Evolutionary conservation across 2,329 filamentous ascomycete genomes (phyloP), one percentile per base, ranked within the genome.

Genomic region (Epichloe brachyelytri): DNA sequence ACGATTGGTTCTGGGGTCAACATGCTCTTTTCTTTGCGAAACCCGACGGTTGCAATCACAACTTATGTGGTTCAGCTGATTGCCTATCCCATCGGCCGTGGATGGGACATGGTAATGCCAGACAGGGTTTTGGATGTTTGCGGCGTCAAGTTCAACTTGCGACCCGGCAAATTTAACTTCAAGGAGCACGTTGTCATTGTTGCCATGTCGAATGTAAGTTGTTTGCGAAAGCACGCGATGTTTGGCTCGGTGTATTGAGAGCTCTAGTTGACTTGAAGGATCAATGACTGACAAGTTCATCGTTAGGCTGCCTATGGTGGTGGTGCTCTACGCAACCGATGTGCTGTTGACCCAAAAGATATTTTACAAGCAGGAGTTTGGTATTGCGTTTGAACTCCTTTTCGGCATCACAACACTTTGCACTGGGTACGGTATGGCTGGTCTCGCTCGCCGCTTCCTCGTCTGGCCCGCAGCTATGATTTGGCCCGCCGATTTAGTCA

Each of bases 141-240:
- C 51, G 77, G 77, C 15, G 52, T 77, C 54, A 75, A 72, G 54
- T 78, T 78, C 61, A 79, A 79, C 57, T 65, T 81, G 36, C 73
- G 73, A 53, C 71, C 78, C 0, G 77, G 77, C 17, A 74, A 71
- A 19, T 82, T 81, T 65, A 82, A 80, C 63, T 75, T 73, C 62
- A 82, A 81, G 66, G 78, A 82, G 59, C 78, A 81, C 58, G 75
- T 79, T 48, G 66, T 80, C 39, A 79, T 81, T 57, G 77, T 80
- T 22, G 75, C 79, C 61, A 82, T 83, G 79, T 80, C 78, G 2
- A 81, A 80, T 62, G 78, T 80, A 58, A 66, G 76, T 64, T 48
- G 22, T 30, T 30, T 20, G 11, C 14, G 11, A 37, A 46, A 8
- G 44, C 33, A 10, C n/a, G 30, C 2, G n/a, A 40, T 19, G 15